Evolutionary conservation across 2,329 filamentous ascomycete genomes (phyloP), one percentile per base, ranked within the genome.

Genomic region (Tolypocladium amazonense): DNA sequence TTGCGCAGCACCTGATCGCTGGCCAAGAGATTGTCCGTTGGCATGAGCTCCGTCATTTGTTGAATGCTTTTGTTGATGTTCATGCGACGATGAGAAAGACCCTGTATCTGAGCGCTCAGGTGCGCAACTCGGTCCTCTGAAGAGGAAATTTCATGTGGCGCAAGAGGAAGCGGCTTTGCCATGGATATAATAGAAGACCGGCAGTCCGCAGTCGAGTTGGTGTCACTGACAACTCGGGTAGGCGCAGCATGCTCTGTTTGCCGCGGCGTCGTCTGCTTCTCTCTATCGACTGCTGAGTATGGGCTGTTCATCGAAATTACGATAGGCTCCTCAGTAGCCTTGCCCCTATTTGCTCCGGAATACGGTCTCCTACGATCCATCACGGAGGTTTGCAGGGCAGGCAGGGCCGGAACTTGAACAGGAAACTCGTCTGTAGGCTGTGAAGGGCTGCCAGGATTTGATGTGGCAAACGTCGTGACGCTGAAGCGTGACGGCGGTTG

Each of bases 41-140:
- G 88, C 79, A 92, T 88, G 61, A 92, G 80, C 70, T 90, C 85
- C 61, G 86, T 90, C 79, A 93, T 86, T 71, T 93, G 88, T 63
- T 82, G 78, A 69, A 94, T 89, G 62, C 88, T 85, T 30, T 80
- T 85, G 69, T 84, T 81, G 67, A 93, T 84, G 73, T 92, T 93
- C 62, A 81, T 77, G 59, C 87, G 84, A 53, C 89, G 84, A 68
- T 88, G 85, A 1, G 78, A 77, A 9, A 94, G 80, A 56, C 82
- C 80, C 50, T 85, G 79, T 37, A 89, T 81, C 66, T 84, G 82
- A 5, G 86, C 83, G 67, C 88, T 83, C 30, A 94, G 79, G 62
- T 81, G 79, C 12, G 84, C 80, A 20, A 93, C 83, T 35, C 87
- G 86, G 68, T 88, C 86, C 41, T 81, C 77, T 2, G 83, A 78